Evolutionary conservation across 192 early-diverging fungal species (phyloP).

Genomic region (Backusella macrospora): DNA sequence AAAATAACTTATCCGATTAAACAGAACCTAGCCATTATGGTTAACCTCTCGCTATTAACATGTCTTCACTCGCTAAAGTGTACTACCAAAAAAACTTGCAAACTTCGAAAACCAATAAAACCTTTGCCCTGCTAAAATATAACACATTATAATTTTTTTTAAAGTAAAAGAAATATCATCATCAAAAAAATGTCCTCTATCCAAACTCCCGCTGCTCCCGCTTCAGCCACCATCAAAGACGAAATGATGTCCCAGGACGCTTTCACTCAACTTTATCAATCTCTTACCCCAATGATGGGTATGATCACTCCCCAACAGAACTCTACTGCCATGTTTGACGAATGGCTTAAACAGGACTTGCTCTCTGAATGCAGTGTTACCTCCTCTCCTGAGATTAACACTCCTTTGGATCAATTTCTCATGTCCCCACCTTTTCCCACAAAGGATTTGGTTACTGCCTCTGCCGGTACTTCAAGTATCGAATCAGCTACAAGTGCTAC

Average conservation of each 20-base stretch:
- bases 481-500: neutral
- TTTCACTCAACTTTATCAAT: constrained; percentile 39
- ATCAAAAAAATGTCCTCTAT: constrained; percentile 21
- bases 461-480: neutral
- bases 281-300: constrained; percentile 19
- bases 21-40: constrained; percentile 30
- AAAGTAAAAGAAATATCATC: neutral
- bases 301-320: constrained; percentile 18
- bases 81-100: constrained; percentile 31
- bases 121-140: constrained; percentile 6
- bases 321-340: constrained; percentile 40
- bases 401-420: constrained; percentile 38
- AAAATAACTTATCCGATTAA: constrained; percentile 21
- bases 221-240: constrained; percentile 19
- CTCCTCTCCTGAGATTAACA: constrained; percentile 36
- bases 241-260: constrained; percentile 24
- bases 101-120: constrained; percentile 27
- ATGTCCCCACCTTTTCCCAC: constrained; percentile 27
- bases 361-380: constrained; percentile 35
- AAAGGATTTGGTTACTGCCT: constrained; percentile 5
- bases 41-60: constrained; percentile 24
- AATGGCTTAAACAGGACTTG: constrained; percentile 50
- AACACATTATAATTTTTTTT: neutral
- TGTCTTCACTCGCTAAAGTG: constrained; percentile 27
- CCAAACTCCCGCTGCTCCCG: constrained; percentile 20